Evolutionary conservation across 2,329 filamentous ascomycete species (phyloP).

Genomic region (Biscogniauxia marginata): DNA sequence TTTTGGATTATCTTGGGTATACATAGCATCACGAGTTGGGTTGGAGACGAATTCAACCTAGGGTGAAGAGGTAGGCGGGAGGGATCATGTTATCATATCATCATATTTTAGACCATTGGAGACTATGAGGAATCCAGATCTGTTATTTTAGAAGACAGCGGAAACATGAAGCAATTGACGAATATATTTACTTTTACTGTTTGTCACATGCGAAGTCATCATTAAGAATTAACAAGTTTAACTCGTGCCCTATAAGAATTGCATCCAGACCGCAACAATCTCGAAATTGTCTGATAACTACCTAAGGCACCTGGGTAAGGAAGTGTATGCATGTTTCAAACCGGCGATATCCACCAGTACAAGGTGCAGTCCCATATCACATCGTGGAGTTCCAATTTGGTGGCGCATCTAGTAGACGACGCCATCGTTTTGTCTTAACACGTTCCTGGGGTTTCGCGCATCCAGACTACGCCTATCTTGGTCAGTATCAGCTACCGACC

Average conservation of each 20-base stretch:
- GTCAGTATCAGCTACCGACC: background rate
- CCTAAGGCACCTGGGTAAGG: too few species aligned
- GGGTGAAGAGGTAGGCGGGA: background rate
- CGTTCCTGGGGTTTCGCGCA: background rate
- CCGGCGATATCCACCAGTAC: background rate
- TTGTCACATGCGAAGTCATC: too few species aligned
- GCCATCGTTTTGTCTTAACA: background rate
- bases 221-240: too few species aligned
- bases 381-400: background rate
- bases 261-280: too few species aligned
- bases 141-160: too few species aligned
- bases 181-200: too few species aligned
- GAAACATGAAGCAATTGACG: too few species aligned
- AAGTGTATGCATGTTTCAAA: background rate
- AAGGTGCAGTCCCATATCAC: background rate
- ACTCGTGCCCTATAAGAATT: too few species aligned
- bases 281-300: too few species aligned
- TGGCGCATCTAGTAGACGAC: background rate
- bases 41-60: too few species aligned
- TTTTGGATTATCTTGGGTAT: slow-evolving; percentile 19
- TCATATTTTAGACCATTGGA: background rate
- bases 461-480: background rate
- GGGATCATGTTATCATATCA: too few species aligned
- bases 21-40: background rate
- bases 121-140: too few species aligned